Conservation (phyloP, 768 basidiomycete genomes). For the Amanita pseudoporphyria region DNA sequence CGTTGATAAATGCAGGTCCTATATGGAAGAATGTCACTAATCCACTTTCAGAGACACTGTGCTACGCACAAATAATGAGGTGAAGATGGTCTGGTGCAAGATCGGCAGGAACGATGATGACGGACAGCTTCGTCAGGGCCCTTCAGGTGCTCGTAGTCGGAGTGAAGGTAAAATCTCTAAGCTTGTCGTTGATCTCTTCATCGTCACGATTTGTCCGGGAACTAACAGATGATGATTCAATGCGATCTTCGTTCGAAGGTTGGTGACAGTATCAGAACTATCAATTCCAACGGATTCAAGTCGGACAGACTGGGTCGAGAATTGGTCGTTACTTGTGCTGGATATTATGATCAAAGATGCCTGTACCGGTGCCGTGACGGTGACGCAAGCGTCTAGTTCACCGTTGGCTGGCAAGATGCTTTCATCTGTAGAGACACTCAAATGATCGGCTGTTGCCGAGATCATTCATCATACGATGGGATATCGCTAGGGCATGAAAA, state of each 20-base stretch:
- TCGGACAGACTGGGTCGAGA: neutral
- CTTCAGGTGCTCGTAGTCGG: neutral
- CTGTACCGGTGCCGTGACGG: neutral
- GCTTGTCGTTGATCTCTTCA: neutral
- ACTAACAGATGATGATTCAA: too few species aligned
- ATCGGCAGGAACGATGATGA: neutral
- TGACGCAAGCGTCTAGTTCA: too few species aligned
- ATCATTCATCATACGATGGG: too few species aligned
- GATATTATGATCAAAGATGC: neutral
- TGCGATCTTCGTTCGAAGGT: too few species aligned
- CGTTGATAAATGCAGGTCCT: neutral
- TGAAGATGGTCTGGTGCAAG: neutral
- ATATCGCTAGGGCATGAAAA: too few species aligned
- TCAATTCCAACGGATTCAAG: too few species aligned
- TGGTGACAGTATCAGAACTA: too few species aligned
- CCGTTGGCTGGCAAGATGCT: neutral
- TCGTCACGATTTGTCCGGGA: too few species aligned
- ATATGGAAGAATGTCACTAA: neutral
- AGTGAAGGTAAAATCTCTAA: neutral
- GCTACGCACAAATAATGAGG: neutral
- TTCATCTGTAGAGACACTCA: too few species aligned
- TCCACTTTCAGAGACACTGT: neutral
- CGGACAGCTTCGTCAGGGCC: neutral
- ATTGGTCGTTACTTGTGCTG: neutral
- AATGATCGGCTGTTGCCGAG: too few species aligned